Base-by-base conservation (phyloP, 202 grass and related monocot genomes). In the Bolboschoenoplectus hybrid region DNA sequence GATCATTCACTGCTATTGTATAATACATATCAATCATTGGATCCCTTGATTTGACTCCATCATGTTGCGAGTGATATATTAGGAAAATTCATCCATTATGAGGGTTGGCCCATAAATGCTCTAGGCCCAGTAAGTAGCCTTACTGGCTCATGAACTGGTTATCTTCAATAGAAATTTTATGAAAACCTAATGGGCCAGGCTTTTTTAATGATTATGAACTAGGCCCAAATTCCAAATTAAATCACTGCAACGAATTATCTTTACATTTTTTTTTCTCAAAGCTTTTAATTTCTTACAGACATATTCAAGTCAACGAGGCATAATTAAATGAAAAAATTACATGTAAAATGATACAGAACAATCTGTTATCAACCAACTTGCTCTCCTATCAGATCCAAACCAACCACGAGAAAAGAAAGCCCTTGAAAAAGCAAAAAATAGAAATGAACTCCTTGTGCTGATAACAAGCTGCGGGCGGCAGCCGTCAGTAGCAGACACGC, bases 381-480 rank as follows among this genome's bases (percentile, higher is more conserved):
- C 80, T 97, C 94, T 16, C 94, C 94, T 32, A 94, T 92, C 11
- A 97, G 90, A 92, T 97, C 94, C 63, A 97, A 87, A 67, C 94
- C 94, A 74, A 97, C 92, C 35, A 97, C 88, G 76, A 97, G 86
- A 91, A 97, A 97, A 57, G 91, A 90, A 20, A 92, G 57, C 35
- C 94, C 94, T 83, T 97, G 94, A 61, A 97, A 97, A 83, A 97
- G 88, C 5, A 97, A 87, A 84, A 97, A 97, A 86, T 97, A 97
- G 87, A 97, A 97, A 66, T 97, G 94, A 86, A 97, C 84, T 60
- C 94, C 94, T 88, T 97, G 94, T 65, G 94, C 91, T 61, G 94
- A 94, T 68, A 97, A 85, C 76, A 97, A 76, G 39, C 94, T 97
- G 65, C 94, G 94, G 8, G 91, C 87, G 0, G 91, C 94, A 49